A percentile compares a stretch with the other conserved stretches of the same genome.
Evolutionary conservation across 31 red algal genomes (phyloP).

Genomic region (Asparagopsis taxiformis): DNA sequence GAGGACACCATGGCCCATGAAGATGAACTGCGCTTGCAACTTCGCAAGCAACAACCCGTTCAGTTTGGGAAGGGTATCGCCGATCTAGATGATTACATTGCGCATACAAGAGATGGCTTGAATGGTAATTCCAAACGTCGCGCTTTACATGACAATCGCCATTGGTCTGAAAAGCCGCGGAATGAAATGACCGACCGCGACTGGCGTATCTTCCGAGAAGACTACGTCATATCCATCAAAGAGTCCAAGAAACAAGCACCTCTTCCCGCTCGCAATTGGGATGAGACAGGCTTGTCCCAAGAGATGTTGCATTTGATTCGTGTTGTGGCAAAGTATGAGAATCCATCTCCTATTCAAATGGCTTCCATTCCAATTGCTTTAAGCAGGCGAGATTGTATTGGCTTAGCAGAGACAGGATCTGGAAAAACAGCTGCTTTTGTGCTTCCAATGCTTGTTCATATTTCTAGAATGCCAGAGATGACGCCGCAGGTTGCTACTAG

Average conservation of each 20-base stretch:
- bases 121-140: neutral
- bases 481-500: constrained; percentile 49
- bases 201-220: constrained; percentile 97
- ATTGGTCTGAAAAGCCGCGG: constrained; percentile 87
- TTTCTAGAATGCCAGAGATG: constrained; percentile 59
- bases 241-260: constrained; percentile 16
- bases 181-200: constrained; percentile 88
- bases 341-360: constrained; percentile 93
- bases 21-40: constrained; percentile 16
- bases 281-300: constrained; percentile 73
- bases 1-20: constrained; percentile 71
- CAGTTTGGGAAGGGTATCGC: constrained; percentile 43
- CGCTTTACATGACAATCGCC: constrained; percentile 32
- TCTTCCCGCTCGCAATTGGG: constrained; percentile 67
- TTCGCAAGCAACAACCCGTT: constrained; percentile 7
- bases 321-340: constrained; percentile 57
- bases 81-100: constrained; percentile 12
- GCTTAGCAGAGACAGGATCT: constrained; percentile 89
- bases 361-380: constrained; percentile 78
- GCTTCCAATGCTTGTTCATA: constrained; percentile 79
- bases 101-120: neutral
- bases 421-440: constrained; percentile 97
- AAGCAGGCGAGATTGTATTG: constrained; percentile 72
- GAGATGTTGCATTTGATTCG: constrained; percentile 57
- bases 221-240: constrained; percentile 61